phyloP scores from a whole-genome alignment of 495 filamentous ascomycete genomes.

The Glonium stellatum region DNA sequence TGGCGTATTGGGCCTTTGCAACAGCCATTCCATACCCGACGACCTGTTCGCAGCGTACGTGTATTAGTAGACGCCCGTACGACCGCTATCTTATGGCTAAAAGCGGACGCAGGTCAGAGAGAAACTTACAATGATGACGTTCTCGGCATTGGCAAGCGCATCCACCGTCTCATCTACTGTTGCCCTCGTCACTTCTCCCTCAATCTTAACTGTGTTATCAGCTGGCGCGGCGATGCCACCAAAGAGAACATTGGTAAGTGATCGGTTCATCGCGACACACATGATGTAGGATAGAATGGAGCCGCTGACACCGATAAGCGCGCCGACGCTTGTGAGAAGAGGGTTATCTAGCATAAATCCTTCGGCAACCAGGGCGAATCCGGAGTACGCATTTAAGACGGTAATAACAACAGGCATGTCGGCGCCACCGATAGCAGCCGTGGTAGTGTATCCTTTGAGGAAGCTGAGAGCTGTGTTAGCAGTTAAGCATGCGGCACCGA shows the following conservation, averaged over 20 bases:
- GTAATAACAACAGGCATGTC: slow-evolving; percentile 86
- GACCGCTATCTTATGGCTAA: background rate
- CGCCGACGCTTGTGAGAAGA: slow-evolving; percentile 68
- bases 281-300: slow-evolving; percentile 75
- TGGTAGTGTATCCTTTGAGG: slow-evolving; percentile 74
- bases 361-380: slow-evolving; percentile 75
- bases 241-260: slow-evolving; percentile 72
- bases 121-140: slow-evolving; percentile 60
- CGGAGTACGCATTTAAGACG: slow-evolving; percentile 76
- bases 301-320: slow-evolving; percentile 72
- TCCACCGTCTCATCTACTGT: slow-evolving; percentile 70
- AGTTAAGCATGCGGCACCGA: slow-evolving; percentile 64
- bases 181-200: slow-evolving; percentile 63
- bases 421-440: slow-evolving; percentile 74
- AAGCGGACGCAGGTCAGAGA: background rate
- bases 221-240: slow-evolving; percentile 61
- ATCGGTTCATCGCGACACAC: slow-evolving; percentile 78
- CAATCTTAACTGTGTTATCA: slow-evolving; percentile 60
- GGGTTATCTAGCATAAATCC: slow-evolving; percentile 83
- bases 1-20: slow-evolving; percentile 79
- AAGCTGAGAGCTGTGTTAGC: slow-evolving; percentile 70
- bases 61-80: no score
- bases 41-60: slow-evolving; percentile 5
- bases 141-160: slow-evolving; percentile 60
- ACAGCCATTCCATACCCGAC: slow-evolving; percentile 86